Base-by-base conservation (phyloP, 176 grass and related monocot species). In the Oryza australiensis region DNA sequence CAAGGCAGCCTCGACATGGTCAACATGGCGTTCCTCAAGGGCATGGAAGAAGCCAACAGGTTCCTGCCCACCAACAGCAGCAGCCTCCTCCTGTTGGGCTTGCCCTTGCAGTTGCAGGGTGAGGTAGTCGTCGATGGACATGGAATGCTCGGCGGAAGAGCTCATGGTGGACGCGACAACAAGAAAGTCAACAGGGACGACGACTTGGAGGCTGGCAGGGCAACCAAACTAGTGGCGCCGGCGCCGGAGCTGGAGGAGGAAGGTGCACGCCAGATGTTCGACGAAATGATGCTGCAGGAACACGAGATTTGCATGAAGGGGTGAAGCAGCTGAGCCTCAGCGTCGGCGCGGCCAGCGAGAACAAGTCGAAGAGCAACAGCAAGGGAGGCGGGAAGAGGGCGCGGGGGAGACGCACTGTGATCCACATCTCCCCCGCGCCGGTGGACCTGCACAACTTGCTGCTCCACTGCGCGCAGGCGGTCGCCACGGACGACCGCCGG, bases 391-490 rank as follows among this genome's bases (percentile, higher is more conserved):
- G 62, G 38, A 73, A 75, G 78, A 83, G 37, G 38, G 9, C 49
- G 12, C 73, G 85, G 9, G 70, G 70, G 1, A 60, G 76, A 12
- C n/a, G 66, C 30, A 72, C 48, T 33, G 1, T 23, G n/a, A 35
- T 38, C 15, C 18, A 60, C 2, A 18, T n/a, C n/a, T n/a, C n/a
- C n/a, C n/a, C 30, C 14, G 89, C 85, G 62, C 23, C 40, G 33
- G 93, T 87, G 9, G 93, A 95, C 82, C 71, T 95, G 65, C 75
- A 71, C 53, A 82, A 66, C 2, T 74, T 95, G 77, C 87, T 95
- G 11, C 41, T 92, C 23, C 86, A 86, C 37, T 95, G 93, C 46
- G 85, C 76, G 9, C 82, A 95, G 83, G 87, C 82, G 33, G 76
- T 92, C 28, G 34, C 90, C 16, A 79, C 66, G 5, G 90, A 86